Base-by-base conservation (phyloP, 2,329 filamentous ascomycete species). In the Arthrobotrys iridis region DNA sequence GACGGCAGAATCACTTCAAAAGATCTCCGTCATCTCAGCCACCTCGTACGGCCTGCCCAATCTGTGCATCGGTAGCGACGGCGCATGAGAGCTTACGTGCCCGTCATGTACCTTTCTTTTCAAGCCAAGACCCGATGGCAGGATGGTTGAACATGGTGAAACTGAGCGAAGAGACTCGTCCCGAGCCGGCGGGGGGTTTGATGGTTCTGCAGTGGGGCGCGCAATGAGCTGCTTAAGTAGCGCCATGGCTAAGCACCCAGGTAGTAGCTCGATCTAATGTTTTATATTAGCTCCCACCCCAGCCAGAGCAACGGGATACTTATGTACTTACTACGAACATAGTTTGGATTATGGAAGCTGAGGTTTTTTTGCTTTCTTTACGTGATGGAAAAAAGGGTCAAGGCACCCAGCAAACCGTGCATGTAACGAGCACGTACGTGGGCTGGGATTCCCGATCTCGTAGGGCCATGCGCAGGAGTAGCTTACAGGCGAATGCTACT, bases 371-470 rank as follows among this genome's bases (percentile, higher is more conserved):
- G 28, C 4, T 4, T 5, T 33, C 28, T 4, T 55, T 55, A 55
- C 50, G 50, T 55, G 50, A 55, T 55, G 50, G 28, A n/a, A 55
- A 55, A 22, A 37, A 22, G 30, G 30, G n/a, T n/a, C n/a, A n/a
- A 37, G 50, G 15, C 50, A 55, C 26, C 50, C 15, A n/a, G 18
- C 50, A 55, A 55, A 37, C 50, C 50, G 15, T 55, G 50, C 50
- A 55, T 55, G 50, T 10, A 2, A 8, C 18, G 30, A 55, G 50
- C n/a, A 55, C 18, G 37, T 62, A 72, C 59, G 67, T 57, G 62
- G 30, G 59, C 67, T 50, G 50, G 33, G 70, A 28, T 75, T 62
- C 71, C 71, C 71, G 71, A 75, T 68, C 41, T 33, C 71, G 71
- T 68, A 75, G 59, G 63, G 48, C 71, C 37, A 75, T 58, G 57